These are phyloP conservation scores for Aspergillus sp. DNA, from an alignment of 2,329 filamentous ascomycete genomes.

Conservation along the genomic window DNA sequence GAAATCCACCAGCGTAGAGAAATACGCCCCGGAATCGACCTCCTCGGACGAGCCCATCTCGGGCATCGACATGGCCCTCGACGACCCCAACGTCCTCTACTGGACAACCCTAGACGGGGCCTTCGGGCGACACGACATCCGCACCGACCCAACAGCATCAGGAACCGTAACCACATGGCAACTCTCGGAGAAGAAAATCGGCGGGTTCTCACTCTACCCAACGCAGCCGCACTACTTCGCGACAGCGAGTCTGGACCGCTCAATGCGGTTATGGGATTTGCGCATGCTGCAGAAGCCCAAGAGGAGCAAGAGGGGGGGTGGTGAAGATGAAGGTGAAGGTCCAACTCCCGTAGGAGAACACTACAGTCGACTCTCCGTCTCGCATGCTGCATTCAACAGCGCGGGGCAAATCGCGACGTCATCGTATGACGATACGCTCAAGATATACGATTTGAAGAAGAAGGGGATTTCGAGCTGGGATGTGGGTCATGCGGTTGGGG, in stretches of 20 bases:
- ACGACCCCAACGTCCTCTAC: constrained; percentile 72
- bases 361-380: constrained; percentile 78
- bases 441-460: constrained; percentile 76
- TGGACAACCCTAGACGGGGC: constrained; percentile 84
- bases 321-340: constrained; percentile 41
- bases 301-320: background rate
- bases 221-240: constrained; percentile 77
- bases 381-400: constrained; percentile 85
- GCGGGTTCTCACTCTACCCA: constrained; percentile 85
- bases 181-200: constrained; percentile 89
- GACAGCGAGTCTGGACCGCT: constrained; percentile 87
- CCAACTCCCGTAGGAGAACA: constrained; percentile 80
- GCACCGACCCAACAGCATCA: constrained; percentile 52
- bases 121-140: constrained; percentile 79
- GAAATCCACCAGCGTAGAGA: constrained; percentile 75
- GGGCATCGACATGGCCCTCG: constrained; percentile 73
- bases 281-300: constrained; percentile 55
- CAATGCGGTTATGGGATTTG: constrained; percentile 88
- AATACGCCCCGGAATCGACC: constrained; percentile 72
- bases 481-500: constrained; percentile 58
- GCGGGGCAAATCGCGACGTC: constrained; percentile 86
- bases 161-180: constrained; percentile 66
- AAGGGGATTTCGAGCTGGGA: constrained; percentile 62
- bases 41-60: constrained; percentile 77
- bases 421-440: constrained; percentile 92